These are phyloP conservation scores for Ammopiptanthus mongolicus DNA, from an alignment of 306 rosid species.

Conservation along the genomic window DNA sequence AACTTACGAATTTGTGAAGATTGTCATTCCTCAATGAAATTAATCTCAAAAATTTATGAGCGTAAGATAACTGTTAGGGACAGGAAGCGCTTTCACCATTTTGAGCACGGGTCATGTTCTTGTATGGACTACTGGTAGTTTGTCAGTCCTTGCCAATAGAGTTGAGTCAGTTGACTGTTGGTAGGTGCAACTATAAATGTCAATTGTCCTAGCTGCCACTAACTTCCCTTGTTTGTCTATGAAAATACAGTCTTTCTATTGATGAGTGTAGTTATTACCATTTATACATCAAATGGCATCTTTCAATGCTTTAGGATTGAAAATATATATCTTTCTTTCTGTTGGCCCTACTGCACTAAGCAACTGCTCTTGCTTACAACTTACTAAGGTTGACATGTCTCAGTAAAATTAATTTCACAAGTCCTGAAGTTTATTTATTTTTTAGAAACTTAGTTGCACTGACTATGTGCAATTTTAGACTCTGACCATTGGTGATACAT, in stretches of 20 bases:
- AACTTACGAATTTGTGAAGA: constrained; percentile 71
- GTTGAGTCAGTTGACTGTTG: neutral
- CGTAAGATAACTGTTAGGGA: constrained; percentile 59
- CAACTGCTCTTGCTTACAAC: too few relatives aligned
- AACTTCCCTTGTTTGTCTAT: neutral
- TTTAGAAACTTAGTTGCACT: too few relatives aligned
- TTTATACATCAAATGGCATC: neutral
- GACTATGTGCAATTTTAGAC: too few relatives aligned
- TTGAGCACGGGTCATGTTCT: constrained; percentile 67
- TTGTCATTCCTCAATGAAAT: constrained; percentile 73
- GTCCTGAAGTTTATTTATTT: too few relatives aligned
- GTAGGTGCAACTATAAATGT: neutral
- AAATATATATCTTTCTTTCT: too few relatives aligned
- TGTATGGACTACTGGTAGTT: constrained; percentile 82
- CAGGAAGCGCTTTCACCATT: constrained; percentile 81
- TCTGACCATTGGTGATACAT: too few relatives aligned
- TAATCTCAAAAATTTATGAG: constrained; percentile 54
- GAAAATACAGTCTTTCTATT: neutral
- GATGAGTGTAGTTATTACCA: neutral
- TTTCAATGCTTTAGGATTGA: neutral
- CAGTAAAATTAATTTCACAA: too few relatives aligned
- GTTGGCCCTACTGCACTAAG: too few relatives aligned
- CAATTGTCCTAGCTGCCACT: neutral
- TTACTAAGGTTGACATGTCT: too few relatives aligned
- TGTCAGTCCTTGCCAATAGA: neutral